Conservation (phyloP, 2,329 filamentous ascomycete genomes). For the Alternaria ethzedia region DNA sequence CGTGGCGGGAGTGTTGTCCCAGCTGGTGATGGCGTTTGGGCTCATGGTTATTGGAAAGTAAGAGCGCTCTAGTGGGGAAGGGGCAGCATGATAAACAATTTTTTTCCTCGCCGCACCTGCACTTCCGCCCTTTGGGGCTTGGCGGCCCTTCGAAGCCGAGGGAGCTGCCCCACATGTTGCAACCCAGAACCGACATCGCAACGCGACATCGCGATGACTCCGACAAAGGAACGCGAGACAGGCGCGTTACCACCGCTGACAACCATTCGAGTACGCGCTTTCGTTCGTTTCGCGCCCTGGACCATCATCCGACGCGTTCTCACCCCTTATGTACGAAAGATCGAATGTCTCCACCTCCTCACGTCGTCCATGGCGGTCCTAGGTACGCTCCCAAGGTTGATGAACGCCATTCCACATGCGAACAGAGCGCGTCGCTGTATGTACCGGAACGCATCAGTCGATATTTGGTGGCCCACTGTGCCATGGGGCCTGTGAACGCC, state of each 20-base stretch:
- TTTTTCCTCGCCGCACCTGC: conserved; percentile 24
- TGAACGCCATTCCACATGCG: not conserved
- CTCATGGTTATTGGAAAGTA: conserved; percentile 38
- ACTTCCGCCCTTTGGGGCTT: conserved; percentile 12
- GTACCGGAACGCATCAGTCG: not conserved
- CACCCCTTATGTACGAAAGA: not conserved
- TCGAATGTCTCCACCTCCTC: not conserved
- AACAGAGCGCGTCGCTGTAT: not conserved
- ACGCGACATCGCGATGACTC: not conserved
- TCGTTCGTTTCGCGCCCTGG: not conserved
- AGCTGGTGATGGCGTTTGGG: conserved; percentile 22
- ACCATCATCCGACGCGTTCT: not conserved
- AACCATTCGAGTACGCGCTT: not conserved
- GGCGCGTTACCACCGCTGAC: not conserved
- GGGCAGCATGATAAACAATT: conserved; percentile 27
- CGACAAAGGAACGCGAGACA: not conserved
- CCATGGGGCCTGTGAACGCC: not conserved
- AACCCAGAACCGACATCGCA: not conserved
- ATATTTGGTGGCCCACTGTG: not conserved
- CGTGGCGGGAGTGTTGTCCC: conserved; percentile 19
- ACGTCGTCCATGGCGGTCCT: not conserved
- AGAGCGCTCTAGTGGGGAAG: conserved; percentile 27
- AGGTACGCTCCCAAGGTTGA: not conserved
- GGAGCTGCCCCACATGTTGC: conserved; percentile 9
- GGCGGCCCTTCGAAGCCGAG: conserved; percentile 7